Conservation (phyloP, 345 rosid genomes). For the Linum usitatissimum region DNA sequence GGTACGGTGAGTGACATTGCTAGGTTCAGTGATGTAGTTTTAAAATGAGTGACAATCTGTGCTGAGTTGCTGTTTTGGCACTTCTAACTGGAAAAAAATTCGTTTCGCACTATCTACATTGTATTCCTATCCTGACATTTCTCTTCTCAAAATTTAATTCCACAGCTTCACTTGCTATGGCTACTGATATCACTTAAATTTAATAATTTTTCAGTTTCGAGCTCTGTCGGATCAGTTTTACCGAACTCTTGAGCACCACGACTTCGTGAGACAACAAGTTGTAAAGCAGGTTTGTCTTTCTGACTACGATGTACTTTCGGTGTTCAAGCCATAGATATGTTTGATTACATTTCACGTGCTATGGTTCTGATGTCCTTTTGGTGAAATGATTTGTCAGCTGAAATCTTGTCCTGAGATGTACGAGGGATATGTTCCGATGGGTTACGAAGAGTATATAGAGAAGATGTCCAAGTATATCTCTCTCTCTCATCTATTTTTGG, state of each 20-base stretch:
- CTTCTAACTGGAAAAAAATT: too few relatives aligned
- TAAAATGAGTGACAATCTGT: too few relatives aligned
- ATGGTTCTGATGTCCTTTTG: slow-evolving; percentile 11
- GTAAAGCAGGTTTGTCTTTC: slow-evolving; percentile 29
- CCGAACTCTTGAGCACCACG: slow-evolving; percentile 33
- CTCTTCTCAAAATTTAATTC: background rate
- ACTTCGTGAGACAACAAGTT: slow-evolving; percentile 32
- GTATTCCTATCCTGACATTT: too few relatives aligned
- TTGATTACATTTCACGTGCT: background rate
- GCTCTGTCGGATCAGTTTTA: slow-evolving; percentile 44
- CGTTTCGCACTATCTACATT: too few relatives aligned
- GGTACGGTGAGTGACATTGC: too few relatives aligned
- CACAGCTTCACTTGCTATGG: background rate
- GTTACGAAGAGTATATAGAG: slow-evolving; percentile 49
- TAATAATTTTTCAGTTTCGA: slow-evolving; percentile 28
- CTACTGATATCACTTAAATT: background rate
- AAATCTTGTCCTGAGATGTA: slow-evolving; percentile 39
- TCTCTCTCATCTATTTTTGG: slow-evolving; percentile 11
- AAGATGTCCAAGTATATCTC: slow-evolving; percentile 44
- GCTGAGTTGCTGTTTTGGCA: too few relatives aligned
- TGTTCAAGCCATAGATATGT: background rate
- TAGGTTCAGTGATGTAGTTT: too few relatives aligned
- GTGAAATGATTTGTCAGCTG: slow-evolving; percentile 27
- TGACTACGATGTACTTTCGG: background rate
- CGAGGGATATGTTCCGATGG: slow-evolving; percentile 70